Conservation (phyloP, 164 flowering plant genomes). For the Macadamia integrifolia region DNA sequence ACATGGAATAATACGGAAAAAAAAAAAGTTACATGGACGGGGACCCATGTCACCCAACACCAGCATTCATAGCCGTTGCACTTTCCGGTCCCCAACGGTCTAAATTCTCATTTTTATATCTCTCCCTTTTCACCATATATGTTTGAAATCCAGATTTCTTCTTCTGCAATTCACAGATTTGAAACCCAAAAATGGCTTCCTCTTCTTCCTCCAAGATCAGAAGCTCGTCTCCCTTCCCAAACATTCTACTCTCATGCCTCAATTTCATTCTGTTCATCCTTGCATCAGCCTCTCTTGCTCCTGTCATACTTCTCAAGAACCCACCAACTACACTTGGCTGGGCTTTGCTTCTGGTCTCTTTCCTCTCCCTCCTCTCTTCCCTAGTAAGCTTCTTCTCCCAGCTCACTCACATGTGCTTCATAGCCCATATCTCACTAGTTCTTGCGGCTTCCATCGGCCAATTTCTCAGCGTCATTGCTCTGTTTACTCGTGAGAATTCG, state of each 20-base stretch:
- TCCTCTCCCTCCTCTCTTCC: slow-evolving; percentile 55
- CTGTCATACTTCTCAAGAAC: slow-evolving; percentile 46
- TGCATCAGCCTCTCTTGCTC: slow-evolving; percentile 57
- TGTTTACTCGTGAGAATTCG: slow-evolving; percentile 50
- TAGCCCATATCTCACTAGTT: slow-evolving; percentile 54
- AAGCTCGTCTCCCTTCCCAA: slow-evolving; percentile 54
- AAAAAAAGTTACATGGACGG: too few relatives aligned
- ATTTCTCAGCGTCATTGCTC: slow-evolving; percentile 37
- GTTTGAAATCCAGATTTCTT: too few relatives aligned
- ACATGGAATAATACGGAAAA: too few relatives aligned
- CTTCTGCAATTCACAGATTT: neutral
- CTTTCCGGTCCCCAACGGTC: slow-evolving; percentile 22
- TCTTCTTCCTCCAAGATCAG: slow-evolving; percentile 56
- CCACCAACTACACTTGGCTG: slow-evolving; percentile 71
- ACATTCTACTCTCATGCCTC: slow-evolving; percentile 49
- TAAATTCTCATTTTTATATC: neutral
- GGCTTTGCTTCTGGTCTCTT: slow-evolving; percentile 57
- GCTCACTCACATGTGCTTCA: slow-evolving; percentile 56
- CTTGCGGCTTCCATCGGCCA: slow-evolving; percentile 46
- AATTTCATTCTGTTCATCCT: slow-evolving; percentile 63
- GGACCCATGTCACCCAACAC: neutral
- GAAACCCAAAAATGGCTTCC: slow-evolving; percentile 37
- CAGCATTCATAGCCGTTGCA: slow-evolving; percentile 29
- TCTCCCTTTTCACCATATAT: too few relatives aligned
- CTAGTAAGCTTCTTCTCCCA: slow-evolving; percentile 61